A percentile compares a stretch with the other conserved stretches of the same genome.
Evolutionary conservation across 768 basidiomycete genomes (phyloP).

Genomic region (Cantharellus anzutake): DNA sequence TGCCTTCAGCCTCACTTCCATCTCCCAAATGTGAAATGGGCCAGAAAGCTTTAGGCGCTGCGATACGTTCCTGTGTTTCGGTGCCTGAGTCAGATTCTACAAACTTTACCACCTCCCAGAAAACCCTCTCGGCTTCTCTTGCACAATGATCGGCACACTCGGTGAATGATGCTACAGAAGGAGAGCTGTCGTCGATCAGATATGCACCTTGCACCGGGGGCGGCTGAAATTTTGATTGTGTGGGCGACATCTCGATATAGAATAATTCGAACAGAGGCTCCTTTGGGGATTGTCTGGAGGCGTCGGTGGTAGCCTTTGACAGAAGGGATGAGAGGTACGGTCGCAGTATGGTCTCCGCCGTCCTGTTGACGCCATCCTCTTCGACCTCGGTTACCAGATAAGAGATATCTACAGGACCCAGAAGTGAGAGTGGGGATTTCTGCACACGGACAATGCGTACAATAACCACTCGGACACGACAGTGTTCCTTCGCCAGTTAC

Average conservation of each 20-base stretch:
- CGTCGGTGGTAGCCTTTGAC: neutral
- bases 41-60: neutral
- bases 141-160: conserved; percentile 40
- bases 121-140: conserved; percentile 34
- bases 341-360: conserved; percentile 25
- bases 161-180: conserved; percentile 22
- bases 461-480: conserved; percentile 55
- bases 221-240: neutral
- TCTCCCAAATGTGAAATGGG: neutral
- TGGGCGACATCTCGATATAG: conserved; percentile 27
- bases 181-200: conserved; percentile 12
- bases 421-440: too few relatives aligned
- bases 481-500: conserved; percentile 55
- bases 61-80: neutral
- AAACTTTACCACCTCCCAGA: conserved; percentile 25
- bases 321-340: conserved; percentile 41
- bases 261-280: conserved; percentile 23
- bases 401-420: conserved; percentile 19
- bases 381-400: conserved; percentile 7
- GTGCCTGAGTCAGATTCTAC: neutral
- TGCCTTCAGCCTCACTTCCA: too few relatives aligned
- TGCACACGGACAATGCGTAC: conserved; percentile 22
- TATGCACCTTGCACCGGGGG: neutral
- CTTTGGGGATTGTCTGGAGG: conserved; percentile 1
- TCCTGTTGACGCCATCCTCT: conserved; percentile 5